Conservation (phyloP, 768 basidiomycete genomes). For the Calocybe cyanea region DNA sequence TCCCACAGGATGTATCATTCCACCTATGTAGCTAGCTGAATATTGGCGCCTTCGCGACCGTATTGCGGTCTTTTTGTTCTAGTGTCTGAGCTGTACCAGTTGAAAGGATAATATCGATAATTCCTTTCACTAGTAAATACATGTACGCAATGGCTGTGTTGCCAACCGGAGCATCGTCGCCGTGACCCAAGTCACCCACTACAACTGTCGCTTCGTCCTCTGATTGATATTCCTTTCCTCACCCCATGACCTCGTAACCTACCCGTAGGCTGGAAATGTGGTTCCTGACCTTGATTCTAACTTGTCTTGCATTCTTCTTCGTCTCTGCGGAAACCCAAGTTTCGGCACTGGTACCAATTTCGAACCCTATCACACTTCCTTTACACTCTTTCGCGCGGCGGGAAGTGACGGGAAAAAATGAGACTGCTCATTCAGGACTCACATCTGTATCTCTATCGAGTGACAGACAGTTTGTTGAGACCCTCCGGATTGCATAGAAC, state of each 20-base stretch:
- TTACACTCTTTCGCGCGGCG: slow-evolving; percentile 17
- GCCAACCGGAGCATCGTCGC: too few relatives aligned
- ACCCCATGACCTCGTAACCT: slow-evolving; percentile 14
- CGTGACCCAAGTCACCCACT: too few relatives aligned
- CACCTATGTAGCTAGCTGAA: slow-evolving; percentile 22
- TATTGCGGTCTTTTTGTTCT: slow-evolving; percentile 9
- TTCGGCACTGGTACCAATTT: slow-evolving; percentile 19
- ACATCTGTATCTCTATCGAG: slow-evolving; percentile 40
- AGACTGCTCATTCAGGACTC: slow-evolving; percentile 34
- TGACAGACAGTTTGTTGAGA: slow-evolving; percentile 38
- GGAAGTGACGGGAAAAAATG: slow-evolving; percentile 25
- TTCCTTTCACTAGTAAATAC: too few relatives aligned
- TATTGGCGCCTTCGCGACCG: slow-evolving; percentile 20
- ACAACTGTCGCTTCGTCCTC: too few relatives aligned
- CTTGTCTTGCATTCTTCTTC: slow-evolving; percentile 8
- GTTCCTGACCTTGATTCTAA: slow-evolving; percentile 9
- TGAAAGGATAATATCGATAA: too few relatives aligned
- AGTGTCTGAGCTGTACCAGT: not conserved
- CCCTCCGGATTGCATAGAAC: not conserved
- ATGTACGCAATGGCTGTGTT: too few relatives aligned
- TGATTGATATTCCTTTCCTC: not conserved
- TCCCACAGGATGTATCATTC: slow-evolving; percentile 32
- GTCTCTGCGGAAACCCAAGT: slow-evolving; percentile 15
- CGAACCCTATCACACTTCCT: slow-evolving; percentile 27
- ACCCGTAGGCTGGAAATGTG: slow-evolving; percentile 10